phyloP scores from a whole-genome alignment of 1,284 basidiomycete genomes.

The Inonotus obliquus region DNA sequence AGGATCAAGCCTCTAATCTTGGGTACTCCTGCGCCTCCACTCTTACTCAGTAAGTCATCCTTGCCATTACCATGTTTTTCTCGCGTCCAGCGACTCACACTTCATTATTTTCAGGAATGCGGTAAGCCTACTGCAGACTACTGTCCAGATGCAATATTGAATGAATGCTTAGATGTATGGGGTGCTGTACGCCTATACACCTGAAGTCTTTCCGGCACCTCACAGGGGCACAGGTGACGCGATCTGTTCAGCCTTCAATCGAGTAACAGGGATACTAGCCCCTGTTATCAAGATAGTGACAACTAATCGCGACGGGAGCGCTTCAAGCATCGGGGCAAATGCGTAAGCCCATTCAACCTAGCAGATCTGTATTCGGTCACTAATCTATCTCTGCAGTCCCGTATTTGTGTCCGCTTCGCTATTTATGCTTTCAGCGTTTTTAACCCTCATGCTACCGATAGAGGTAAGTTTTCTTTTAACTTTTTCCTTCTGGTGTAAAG shows the following conservation, averaged over 20 bases:
- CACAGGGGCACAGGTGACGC: constrained; percentile 64
- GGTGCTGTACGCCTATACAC: constrained; percentile 58
- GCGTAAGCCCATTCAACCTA: constrained; percentile 31
- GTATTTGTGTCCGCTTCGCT: constrained; percentile 53
- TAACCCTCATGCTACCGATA: constrained; percentile 51
- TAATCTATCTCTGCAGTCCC: constrained; percentile 34
- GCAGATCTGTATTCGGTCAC: constrained; percentile 10
- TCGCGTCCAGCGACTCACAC: neutral
- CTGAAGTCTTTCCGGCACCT: constrained; percentile 62
- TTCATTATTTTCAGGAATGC: constrained; percentile 27
- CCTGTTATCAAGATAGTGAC: constrained; percentile 49
- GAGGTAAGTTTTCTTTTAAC: constrained; percentile 37
- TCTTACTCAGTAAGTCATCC: constrained; percentile 40
- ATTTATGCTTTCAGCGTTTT: constrained; percentile 43
- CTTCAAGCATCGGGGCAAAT: constrained; percentile 21
- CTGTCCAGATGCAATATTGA: neutral
- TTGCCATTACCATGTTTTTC: neutral
- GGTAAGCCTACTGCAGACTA: constrained; percentile 22
- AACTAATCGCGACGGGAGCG: constrained; percentile 23
- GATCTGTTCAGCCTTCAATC: constrained; percentile 47
- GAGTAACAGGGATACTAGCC: constrained; percentile 51
- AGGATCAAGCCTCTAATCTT: constrained; percentile 40
- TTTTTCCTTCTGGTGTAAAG: neutral
- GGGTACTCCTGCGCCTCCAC: constrained; percentile 51
- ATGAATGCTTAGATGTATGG: constrained; percentile 45